A percentile compares a stretch with the other conserved stretches of the same genome.
Evolutionary conservation across 345 rosid species (phyloP).

Genomic region (Nasturtium officinale): DNA sequence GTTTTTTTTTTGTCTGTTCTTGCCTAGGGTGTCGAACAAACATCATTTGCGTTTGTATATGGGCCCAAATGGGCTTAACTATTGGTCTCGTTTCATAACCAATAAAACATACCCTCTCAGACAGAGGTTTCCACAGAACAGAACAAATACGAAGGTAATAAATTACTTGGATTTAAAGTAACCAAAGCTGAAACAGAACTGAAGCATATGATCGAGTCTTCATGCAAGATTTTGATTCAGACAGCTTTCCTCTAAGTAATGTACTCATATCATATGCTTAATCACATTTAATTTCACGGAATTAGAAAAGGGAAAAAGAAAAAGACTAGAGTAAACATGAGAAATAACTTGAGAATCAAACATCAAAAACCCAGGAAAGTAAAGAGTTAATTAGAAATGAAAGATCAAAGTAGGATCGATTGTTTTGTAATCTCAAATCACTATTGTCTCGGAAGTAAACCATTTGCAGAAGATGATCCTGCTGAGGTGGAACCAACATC

Average conservation of each 20-base stretch:
- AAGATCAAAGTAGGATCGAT: conserved; percentile 9
- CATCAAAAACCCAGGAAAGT: conserved; percentile 8
- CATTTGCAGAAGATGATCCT: conserved; percentile 21
- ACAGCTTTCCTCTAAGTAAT: conserved; percentile 9
- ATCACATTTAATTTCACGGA: background rate
- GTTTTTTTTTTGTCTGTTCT: background rate
- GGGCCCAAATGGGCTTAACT: conserved; percentile 5
- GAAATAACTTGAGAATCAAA: conserved; percentile 12
- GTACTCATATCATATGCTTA: background rate
- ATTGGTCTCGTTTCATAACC: background rate
- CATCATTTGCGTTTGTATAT: background rate
- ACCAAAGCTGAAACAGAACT: background rate
- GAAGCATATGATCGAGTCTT: background rate
- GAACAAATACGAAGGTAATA: background rate
- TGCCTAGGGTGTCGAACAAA: background rate
- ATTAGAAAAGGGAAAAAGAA: background rate
- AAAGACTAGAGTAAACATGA: background rate
- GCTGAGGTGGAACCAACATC: conserved; percentile 17
- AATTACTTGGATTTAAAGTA: background rate
- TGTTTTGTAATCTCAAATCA: conserved; percentile 7
- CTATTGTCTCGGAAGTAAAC: conserved; percentile 9
- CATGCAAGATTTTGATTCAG: background rate
- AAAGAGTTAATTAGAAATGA: conserved; percentile 16
- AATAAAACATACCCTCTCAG: background rate
- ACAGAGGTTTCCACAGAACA: background rate